These are phyloP conservation scores for Fusarium duplospermum DNA, from an alignment of 2,329 filamentous ascomycete genomes.

Conservation along the genomic window DNA sequence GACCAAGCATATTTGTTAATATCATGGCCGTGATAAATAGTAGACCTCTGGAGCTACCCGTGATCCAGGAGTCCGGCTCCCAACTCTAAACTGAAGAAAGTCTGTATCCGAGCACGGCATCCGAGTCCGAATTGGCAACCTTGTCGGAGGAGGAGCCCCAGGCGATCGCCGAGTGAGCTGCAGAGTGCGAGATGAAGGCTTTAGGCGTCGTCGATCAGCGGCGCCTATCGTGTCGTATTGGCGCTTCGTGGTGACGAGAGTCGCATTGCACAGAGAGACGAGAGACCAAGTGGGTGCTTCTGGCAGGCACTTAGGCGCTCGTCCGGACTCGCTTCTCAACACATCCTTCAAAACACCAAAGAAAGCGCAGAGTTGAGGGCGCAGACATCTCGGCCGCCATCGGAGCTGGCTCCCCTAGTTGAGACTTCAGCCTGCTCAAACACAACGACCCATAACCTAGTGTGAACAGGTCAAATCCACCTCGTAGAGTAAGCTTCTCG, in stretches of 20 bases:
- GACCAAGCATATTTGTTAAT: background rate
- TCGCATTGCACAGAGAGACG: background rate
- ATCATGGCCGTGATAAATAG: background rate
- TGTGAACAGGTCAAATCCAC: background rate
- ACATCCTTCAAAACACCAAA: background rate
- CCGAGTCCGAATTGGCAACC: constrained; percentile 1
- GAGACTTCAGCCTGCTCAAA: constrained; percentile 11
- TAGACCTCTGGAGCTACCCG: background rate
- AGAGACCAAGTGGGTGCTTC: background rate
- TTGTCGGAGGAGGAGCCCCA: background rate
- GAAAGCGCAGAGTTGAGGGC: constrained; percentile 15
- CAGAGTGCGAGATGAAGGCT: constrained; percentile 10
- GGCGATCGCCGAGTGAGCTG: constrained; percentile 1
- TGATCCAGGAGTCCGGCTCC: background rate
- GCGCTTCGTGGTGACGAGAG: background rate
- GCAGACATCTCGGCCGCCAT: constrained; percentile 17
- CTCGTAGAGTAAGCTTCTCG: constrained; percentile 19
- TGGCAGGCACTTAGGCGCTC: constrained; percentile 11
- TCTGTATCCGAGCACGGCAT: background rate
- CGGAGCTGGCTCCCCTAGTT: constrained; percentile 14
- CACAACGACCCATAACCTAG: constrained; percentile 13
- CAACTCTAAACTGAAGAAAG: background rate
- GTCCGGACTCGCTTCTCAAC: background rate
- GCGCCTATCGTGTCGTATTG: constrained; percentile 2
- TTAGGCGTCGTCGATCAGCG: constrained; percentile 1